A percentile compares a stretch with the other conserved stretches of the same genome.
These are phyloP conservation scores for Leccinum obscurum DNA, from an alignment of 768 basidiomycete species.

Conservation along the genomic window DNA sequence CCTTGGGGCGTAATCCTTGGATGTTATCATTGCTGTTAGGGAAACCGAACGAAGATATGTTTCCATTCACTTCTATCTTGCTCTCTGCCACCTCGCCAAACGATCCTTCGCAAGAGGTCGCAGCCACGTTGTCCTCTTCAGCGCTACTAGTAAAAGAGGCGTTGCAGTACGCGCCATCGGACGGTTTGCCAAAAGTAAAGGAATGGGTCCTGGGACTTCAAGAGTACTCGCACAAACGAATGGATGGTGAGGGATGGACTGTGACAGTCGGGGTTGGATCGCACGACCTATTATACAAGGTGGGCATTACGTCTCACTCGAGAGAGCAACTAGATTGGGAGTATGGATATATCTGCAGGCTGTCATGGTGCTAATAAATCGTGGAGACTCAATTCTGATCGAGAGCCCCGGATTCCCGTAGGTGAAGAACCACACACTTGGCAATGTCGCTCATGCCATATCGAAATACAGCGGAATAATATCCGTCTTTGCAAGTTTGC, in stretches of 20 bases:
- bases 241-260: conserved; percentile 61
- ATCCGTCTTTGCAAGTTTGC: conserved; percentile 52
- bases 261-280: conserved; percentile 73
- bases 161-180: conserved; percentile 71
- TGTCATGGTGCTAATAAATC: conserved; percentile 63
- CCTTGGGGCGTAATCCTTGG: neutral
- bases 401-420: conserved; percentile 74
- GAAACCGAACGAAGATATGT: neutral
- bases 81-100: neutral
- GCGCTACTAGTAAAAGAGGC: conserved; percentile 44
- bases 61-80: conserved; percentile 28
- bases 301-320: neutral
- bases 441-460: neutral
- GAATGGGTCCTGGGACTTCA: conserved; percentile 71
- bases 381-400: conserved; percentile 73
- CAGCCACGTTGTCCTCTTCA: conserved; percentile 48
- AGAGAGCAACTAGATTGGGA: neutral
- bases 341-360: conserved; percentile 41
- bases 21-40: neutral
- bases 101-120: conserved; percentile 38
- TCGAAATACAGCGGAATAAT: conserved; percentile 53
- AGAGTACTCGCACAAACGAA: conserved; percentile 62
- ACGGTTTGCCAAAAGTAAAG: conserved; percentile 55
- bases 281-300: conserved; percentile 85
- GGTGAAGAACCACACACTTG: neutral